Base-by-base conservation (phyloP, 306 rosid genomes). In the Purshia tridentata region DNA sequence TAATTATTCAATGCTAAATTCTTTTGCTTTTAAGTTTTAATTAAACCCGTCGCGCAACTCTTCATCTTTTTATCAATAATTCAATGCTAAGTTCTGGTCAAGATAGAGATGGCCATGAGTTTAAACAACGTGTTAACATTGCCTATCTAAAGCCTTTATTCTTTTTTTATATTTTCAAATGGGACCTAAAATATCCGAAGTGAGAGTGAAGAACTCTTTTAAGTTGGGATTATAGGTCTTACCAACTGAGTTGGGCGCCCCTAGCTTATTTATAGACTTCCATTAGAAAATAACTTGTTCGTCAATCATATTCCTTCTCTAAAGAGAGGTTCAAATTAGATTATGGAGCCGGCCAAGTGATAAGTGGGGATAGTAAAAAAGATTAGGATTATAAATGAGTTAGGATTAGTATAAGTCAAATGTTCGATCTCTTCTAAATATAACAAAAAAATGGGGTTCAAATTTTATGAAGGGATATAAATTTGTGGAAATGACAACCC, bases 81-180 rank as follows among this genome's bases (percentile, higher is more conserved):
- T 55, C 9, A 41, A 57, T 45, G 55, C 49, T 15, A 22, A 9
- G 40, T 71, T 16, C 45, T 71, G 55, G 75, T 71, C 45, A 55
- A 14, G 8, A 6, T 20, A 12, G 35, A 68, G 16, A 52, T 37
- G 6, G 65, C 22, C 54, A 54, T 42, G 3, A 22, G 7, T 65
- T 6, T 39, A 2, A 54, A 19, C 4, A 70, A 55, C 52, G 11
- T 37, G 61, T 15, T 35, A 10, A n/a, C 40, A 41, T 54, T 20
- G 35, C 15, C 29, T 13, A 2, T 29, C 1, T 22, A 13, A 39
- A 52, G 13, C 18, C 19, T 5, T 52, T 9, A 35, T 19, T 42
- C 60, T n/a, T n/a, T n/a, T n/a, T n/a, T 55, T 55, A 12, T 55
- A 4, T 68, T 56, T 68, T 68, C 5, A 42, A 37, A 16, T 39